A percentile compares a stretch with the other conserved stretches of the same genome.
Conservation (phyloP, 139 green algal species). For the Trebouxia sp. region DNA sequence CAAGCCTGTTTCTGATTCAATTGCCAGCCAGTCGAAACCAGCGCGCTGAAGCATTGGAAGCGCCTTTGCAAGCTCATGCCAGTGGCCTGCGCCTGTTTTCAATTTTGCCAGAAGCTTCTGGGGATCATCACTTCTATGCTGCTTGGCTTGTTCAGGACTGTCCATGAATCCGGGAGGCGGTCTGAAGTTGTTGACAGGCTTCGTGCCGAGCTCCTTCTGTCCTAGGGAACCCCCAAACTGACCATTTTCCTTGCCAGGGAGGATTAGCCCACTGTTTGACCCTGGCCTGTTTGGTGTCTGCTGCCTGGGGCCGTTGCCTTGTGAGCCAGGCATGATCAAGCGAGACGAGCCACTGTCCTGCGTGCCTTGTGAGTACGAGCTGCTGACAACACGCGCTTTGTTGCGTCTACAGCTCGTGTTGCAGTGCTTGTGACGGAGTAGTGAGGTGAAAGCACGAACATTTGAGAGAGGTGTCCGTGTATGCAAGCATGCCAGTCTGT, state of each 20-base stretch:
- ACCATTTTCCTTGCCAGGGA: constrained; percentile 29
- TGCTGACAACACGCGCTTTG: background rate
- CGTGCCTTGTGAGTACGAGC: background rate
- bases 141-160: constrained; percentile 26
- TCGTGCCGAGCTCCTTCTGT: background rate
- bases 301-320: constrained; percentile 16
- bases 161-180: constrained; percentile 84
- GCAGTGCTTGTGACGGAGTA: background rate
- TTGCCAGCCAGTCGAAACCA: constrained; percentile 51
- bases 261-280: constrained; percentile 26
- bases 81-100: constrained; percentile 40
- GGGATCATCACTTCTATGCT: background rate
- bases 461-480: background rate
- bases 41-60: constrained; percentile 58
- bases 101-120: constrained; percentile 34
- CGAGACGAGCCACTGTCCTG: background rate
- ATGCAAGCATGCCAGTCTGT: background rate
- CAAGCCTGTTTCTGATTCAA: constrained; percentile 72
- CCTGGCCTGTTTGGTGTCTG: constrained; percentile 7
- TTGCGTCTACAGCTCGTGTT: background rate
- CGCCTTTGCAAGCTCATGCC: constrained; percentile 73
- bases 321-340: background rate
- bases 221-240: no score
- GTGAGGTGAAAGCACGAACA: background rate
- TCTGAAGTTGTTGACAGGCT: constrained; percentile 26